Conservation (phyloP, 2,329 filamentous ascomycete genomes). For the Magnaporthiopsis incrustans region DNA sequence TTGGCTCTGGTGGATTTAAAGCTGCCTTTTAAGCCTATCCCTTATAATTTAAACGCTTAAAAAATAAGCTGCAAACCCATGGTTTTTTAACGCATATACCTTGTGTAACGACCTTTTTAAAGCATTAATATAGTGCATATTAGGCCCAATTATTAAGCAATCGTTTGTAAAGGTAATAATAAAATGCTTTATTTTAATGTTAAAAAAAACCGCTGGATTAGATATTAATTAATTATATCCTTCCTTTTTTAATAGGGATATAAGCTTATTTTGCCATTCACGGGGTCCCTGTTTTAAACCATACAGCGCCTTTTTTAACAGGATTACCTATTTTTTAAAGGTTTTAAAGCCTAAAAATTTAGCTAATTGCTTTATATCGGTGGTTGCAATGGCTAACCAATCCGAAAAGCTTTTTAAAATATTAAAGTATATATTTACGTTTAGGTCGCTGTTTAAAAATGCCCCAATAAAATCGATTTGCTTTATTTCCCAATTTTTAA, state of each 20-base stretch:
- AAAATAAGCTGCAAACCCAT: neutral
- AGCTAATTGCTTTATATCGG: too few relatives aligned
- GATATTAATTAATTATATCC: neutral
- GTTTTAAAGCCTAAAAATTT: neutral
- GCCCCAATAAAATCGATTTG: neutral
- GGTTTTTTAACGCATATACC: neutral
- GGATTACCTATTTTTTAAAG: neutral
- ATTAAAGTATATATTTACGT: neutral
- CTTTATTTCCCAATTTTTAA: neutral
- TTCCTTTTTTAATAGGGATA: neutral
- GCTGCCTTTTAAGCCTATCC: neutral
- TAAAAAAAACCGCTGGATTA: neutral
- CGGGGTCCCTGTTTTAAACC: neutral
- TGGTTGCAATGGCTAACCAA: neutral
- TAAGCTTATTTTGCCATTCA: neutral
- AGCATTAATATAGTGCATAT: neutral
- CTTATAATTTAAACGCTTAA: neutral
- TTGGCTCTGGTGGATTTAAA: neutral
- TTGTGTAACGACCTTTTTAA: neutral
- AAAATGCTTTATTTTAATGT: neutral
- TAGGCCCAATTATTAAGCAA: neutral
- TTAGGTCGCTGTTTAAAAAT: neutral
- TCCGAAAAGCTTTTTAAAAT: neutral
- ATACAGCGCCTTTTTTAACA: neutral
- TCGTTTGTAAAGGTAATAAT: neutral